Evolutionary conservation across 192 early-diverging fungal genomes (phyloP), one percentile per base, ranked within the genome.

Genomic region (Coemansia sp.): DNA sequence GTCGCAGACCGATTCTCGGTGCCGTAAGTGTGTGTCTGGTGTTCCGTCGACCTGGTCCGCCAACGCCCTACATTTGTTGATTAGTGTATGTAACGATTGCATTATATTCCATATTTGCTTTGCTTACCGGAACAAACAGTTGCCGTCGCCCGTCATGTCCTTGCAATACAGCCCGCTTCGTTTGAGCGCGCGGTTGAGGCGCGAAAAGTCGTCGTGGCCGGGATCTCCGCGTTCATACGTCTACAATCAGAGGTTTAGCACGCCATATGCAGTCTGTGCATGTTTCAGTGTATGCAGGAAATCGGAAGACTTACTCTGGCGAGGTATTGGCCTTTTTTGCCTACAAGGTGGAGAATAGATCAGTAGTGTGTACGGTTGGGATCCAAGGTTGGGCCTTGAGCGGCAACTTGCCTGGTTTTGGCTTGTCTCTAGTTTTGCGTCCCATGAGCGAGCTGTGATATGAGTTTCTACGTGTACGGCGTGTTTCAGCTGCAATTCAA

Each of bases 91-190:
- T 22, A 22, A 22, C 22, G 22, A 22, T 22, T 22, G 22, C 22
- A 22, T 22, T 27, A 1, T 27, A 27, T 27, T 4, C 2, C 22
- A 2, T 2, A 4, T 27, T 1, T 27, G 26, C 26, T 23, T 27
- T 53, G 24, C 59, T 71, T 82, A 84, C 84, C 86, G 70, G 58
- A 88, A 88, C 50, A 88, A 69, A 57, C 87, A 91, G 76, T 91
- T 91, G 54, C 89, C 88, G 56, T 91, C 89, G 51, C 88, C 89
- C 14, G 71, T 73, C 32, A 89, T 88, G 57, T 88, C 86, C 56
- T 88, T 88, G 61, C 84, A 83, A 41, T 83, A 86, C 27, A 88
- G 70, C 19, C 82, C 75, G 1, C 78, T 53, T 47, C 69, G 63
- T 50, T 74, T 82, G 5, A 89, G 71, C 19, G 82, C 81, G 27